Percentiles rank a stretch among this genome's conserved stretches.
Conservation (phyloP, 2,329 filamentous ascomycete genomes). For the Pseudogymnoascus sp. region DNA sequence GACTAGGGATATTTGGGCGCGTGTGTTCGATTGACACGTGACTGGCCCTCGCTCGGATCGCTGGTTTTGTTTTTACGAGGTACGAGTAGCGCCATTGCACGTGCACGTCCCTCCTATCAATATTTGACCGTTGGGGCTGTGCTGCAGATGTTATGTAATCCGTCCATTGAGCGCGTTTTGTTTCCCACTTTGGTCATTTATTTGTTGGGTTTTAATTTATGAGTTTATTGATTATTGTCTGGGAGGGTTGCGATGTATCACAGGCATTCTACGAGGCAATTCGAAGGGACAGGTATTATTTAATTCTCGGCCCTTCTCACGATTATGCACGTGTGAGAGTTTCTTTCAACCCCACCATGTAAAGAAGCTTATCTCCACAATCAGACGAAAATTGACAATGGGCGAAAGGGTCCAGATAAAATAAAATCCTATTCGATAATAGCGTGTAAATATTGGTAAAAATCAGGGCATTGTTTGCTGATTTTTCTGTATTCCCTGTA, state of each 20-base stretch:
- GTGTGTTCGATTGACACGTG: background rate
- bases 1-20: background rate
- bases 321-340: background rate
- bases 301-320: background rate
- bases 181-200: background rate
- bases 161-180: background rate
- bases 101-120: background rate
- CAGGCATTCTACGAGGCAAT: background rate
- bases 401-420: background rate
- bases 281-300: background rate
- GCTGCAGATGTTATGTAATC: slow-evolving; percentile 6
- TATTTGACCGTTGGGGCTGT: slow-evolving; percentile 2
- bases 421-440: background rate
- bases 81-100: slow-evolving; percentile 6
- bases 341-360: background rate
- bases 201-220: background rate
- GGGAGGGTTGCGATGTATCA: background rate
- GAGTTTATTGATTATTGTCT: slow-evolving; percentile 7
- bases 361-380: slow-evolving; percentile 8
- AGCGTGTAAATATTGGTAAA: background rate
- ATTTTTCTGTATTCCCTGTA: background rate
- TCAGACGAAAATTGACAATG: background rate
- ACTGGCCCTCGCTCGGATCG: background rate
- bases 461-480: background rate
- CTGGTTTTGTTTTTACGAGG: background rate